Evolutionary conservation across 192 early-diverging fungal genomes (phyloP), one percentile per base, ranked within the genome.

Genomic region (Dissophora ornata): DNA sequence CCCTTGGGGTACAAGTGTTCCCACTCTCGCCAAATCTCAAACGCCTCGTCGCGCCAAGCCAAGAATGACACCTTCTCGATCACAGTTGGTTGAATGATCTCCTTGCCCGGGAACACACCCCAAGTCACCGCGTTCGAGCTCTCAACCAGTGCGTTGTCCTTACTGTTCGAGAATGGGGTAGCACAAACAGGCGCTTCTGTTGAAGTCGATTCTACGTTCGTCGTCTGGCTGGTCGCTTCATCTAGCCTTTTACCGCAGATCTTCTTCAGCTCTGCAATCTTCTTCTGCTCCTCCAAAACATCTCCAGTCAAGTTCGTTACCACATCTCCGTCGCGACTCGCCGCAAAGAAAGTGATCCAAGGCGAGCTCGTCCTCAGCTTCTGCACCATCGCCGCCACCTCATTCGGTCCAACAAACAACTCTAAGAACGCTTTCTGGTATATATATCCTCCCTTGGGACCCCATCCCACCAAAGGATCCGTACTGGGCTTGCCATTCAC

Each of bases 51-150:
- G 61, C 91, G 92, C 94, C 94, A 95, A 1, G 94, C 89, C 67
- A 92, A 75, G 77, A 95, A 95, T 41, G 83, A 86, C 19, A 80
- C 83, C 54, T 83, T 67, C 30, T 94, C 93, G 36, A 95, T 93
- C 33, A 95, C 84, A 7, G 94, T 95, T 3, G 93, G 90, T 64
- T 95, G 94, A 41, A 95, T 83, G 69, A 95, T 93, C 70, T 95
- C 94, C 57, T 93, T 91, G 22, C 93, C 94, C 6, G 93, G 92
- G 81, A 95, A 95, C 18, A 95, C 94, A 36, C 94, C 94, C 94
- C 94, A 95, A 1, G 94, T 95, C 19, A 95, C 91, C 5, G 92
- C 94, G 79, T 91, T 93, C 25, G 90, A 85, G 1, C 80, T 67
- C 15, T 84, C 81, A 1, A 75, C 92, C 9, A 69, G 24, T 11